Base-by-base conservation (phyloP, 2,329 filamentous ascomycete species). In the Pseudohalonectria lignicola region DNA sequence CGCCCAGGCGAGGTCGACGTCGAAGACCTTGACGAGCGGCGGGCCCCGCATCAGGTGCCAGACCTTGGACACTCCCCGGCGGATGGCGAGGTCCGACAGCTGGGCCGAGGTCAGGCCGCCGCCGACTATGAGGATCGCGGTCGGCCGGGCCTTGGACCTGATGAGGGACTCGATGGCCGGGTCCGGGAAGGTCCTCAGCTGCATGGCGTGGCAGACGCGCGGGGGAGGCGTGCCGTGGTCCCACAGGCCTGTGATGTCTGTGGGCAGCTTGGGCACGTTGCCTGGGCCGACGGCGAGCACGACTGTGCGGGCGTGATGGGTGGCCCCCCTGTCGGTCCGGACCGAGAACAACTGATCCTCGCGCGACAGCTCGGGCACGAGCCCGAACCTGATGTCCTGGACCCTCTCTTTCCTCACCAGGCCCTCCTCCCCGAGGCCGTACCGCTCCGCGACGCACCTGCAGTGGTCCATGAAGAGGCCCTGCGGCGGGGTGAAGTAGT, bases 41-140 rank as follows among this genome's bases (percentile, higher is more conserved):
- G 63, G 58, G 0, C 71, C 66, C 1, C 85, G 69, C 71, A 87
- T 78, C 19, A 90, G 51, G 37, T 83, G 72, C 64, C 71, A 83
- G 0, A 88, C 77, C 44, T 76, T 81, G 1, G 63, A 68, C 1
- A 85, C 76, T 0, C 82, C 80, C 18, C 67, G 66, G 8, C 71
- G 68, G 41, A 87, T 60, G 1, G 75, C 75, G 34, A 82, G 64
- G 49, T 86, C 80, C 0, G 76, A 67, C 15, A 88, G 64, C 53
- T 90, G 85, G 0, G 82, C 81, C 17, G 81, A 83, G 0, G 84
- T 87, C 4, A 90, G 60, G 0, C 85, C 85, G 2, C 84, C 85
- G 2, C 82, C 82, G 4, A 90, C 67, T 8, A 90, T 69, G 7
- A 87, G 64, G 7, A 88, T 55, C 43, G 79, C 77, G 0, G 79